Evolutionary conservation across 163 green algal species (phyloP).

Genomic region (Chlorella variabilis): DNA sequence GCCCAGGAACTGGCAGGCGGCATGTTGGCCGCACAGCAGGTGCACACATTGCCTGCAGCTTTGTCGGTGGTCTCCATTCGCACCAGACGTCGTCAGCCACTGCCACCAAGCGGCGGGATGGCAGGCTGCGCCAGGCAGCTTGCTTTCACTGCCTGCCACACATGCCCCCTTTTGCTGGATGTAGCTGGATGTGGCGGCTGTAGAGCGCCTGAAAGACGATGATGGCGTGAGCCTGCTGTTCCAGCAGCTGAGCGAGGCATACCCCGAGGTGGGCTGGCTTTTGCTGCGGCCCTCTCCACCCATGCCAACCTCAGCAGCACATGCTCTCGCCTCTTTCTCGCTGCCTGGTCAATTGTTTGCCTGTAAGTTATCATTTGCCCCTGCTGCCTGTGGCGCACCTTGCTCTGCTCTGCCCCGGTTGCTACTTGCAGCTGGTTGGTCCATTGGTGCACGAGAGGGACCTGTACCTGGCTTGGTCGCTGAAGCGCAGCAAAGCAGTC

Average conservation of each 20-base stretch:
- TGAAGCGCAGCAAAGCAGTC: conserved; percentile 90
- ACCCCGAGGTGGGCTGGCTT: conserved; percentile 3
- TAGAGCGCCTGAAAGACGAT: conserved; percentile 55
- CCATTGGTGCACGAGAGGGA: conserved; percentile 20
- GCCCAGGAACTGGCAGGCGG: background rate
- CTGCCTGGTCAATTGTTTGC: too few species aligned
- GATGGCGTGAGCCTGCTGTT: conserved; percentile 50
- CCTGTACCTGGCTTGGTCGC: conserved; percentile 72
- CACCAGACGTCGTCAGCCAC: too few species aligned
- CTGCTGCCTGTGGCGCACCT: too few species aligned
- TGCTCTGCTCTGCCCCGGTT: too few species aligned
- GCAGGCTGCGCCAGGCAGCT: background rate
- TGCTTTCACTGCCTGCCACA: background rate
- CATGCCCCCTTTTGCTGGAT: background rate
- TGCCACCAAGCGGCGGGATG: background rate
- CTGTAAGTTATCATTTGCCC: too few species aligned
- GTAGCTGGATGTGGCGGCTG: background rate
- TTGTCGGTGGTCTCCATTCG: too few species aligned
- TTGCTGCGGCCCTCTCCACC: too few species aligned
- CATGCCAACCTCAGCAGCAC: too few species aligned
- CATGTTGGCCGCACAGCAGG: background rate
- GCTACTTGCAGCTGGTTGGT: conserved; percentile 20
- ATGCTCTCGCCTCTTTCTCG: too few species aligned
- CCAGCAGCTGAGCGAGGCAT: background rate
- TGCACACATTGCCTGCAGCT: background rate